Evolutionary conservation across 2,329 filamentous ascomycete genomes (phyloP).

Genomic region (Apiospora saccharicola): DNA sequence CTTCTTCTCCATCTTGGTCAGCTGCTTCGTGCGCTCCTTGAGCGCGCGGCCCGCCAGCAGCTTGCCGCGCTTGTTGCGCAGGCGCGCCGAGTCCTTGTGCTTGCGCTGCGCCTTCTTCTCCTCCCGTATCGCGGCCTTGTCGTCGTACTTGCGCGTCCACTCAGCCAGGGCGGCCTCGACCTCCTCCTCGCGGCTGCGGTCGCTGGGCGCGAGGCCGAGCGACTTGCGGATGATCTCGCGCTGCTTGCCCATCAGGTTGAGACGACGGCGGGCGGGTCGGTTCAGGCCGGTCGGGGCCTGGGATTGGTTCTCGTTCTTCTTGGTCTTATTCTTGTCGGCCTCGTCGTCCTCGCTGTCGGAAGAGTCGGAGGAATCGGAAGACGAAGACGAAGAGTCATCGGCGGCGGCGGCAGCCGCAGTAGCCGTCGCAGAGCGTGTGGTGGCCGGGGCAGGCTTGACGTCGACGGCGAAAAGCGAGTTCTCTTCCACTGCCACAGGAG

Average conservation of each 20-base stretch:
- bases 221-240: slow-evolving; percentile 36
- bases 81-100: slow-evolving; percentile 31
- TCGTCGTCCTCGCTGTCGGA: slow-evolving; percentile 20
- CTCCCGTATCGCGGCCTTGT: slow-evolving; percentile 26
- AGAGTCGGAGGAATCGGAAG: neutral
- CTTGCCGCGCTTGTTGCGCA: slow-evolving; percentile 32
- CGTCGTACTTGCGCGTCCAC: slow-evolving; percentile 34
- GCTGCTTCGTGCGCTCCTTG: slow-evolving; percentile 31
- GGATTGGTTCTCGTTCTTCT: slow-evolving; percentile 12
- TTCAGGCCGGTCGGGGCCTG: slow-evolving; percentile 34
- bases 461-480: slow-evolving; percentile 38
- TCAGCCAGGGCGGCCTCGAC: slow-evolving; percentile 36
- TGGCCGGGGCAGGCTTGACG: slow-evolving; percentile 35
- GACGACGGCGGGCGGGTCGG: slow-evolving; percentile 34
- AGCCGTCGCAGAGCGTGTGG: slow-evolving; percentile 25
- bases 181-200: slow-evolving; percentile 32
- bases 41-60: slow-evolving; percentile 32
- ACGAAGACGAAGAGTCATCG: neutral
- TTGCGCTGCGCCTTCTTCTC: slow-evolving; percentile 35
- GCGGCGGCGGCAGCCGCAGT: slow-evolving; percentile 25
- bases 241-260: slow-evolving; percentile 39
- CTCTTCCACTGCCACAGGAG: slow-evolving; percentile 24
- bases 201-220: slow-evolving; percentile 33
- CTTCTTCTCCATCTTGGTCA: slow-evolving; percentile 30
- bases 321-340: slow-evolving; percentile 23